Conservation (phyloP, 768 basidiomycete species). For the Serpula lacrymans region DNA sequence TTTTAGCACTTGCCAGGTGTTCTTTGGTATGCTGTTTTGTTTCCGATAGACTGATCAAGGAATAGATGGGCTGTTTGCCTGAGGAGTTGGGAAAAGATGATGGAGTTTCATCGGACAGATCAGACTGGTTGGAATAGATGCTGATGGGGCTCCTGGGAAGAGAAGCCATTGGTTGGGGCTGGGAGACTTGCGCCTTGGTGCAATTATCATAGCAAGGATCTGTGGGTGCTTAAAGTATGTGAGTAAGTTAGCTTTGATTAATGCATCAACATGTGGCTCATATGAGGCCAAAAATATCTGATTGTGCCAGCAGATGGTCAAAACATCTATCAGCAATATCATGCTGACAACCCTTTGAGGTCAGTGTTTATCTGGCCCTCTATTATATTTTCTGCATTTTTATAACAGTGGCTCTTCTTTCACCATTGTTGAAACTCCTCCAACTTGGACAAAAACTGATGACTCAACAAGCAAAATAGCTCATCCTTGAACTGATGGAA, state of each 20-base stretch:
- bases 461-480: neutral
- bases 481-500: no score
- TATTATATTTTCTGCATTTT: conserved; percentile 12
- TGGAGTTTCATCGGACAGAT: neutral
- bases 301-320: conserved; percentile 21
- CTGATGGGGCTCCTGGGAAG: no score
- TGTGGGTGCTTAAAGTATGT: conserved; percentile 10
- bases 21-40: conserved; percentile 8
- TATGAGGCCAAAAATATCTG: no score
- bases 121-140: no score
- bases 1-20: neutral
- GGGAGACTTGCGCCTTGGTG: no score
- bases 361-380: neutral
- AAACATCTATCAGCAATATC: conserved; percentile 29
- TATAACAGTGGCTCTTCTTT: neutral
- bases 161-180: no score
- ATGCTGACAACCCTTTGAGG: conserved; percentile 24
- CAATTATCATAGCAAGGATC: conserved; percentile 17
- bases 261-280: no score
- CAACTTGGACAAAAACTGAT: neutral
- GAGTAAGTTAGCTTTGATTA: neutral
- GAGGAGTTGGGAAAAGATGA: conserved; percentile 8
- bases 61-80: conserved; percentile 19
- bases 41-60: no score
- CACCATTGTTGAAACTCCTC: neutral